Percentiles rank a stretch among this genome's conserved stretches.
These are phyloP conservation scores for Hymenoscyphus repandus DNA, from an alignment of 2,329 filamentous ascomycete genomes.

Conservation along the genomic window DNA sequence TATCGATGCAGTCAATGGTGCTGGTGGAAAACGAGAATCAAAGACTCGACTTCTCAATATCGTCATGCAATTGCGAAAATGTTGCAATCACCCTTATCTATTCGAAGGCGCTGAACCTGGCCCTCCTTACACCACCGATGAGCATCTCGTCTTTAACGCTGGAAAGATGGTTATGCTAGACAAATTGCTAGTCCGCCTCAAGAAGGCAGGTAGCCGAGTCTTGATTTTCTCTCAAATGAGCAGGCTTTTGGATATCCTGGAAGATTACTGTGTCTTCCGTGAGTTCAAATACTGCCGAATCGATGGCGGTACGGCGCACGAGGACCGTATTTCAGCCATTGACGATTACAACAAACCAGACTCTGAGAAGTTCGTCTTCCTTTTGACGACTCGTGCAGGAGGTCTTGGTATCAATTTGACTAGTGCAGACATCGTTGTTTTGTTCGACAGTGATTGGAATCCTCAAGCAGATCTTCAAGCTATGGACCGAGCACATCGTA, in stretches of 20 bases:
- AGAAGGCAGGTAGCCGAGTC: constrained; percentile 86
- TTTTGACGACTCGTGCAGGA: constrained; percentile 91
- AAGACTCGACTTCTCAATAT: constrained; percentile 97
- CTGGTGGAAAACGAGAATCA: constrained; percentile 91
- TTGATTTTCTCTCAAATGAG: constrained; percentile 99
- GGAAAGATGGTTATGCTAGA: constrained; percentile 98
- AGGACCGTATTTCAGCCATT: constrained; percentile 95
- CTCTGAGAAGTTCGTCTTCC: constrained; percentile 94
- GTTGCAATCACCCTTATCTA: constrained; percentile 96
- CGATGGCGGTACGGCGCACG: constrained; percentile 91
- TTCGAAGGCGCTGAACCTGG: constrained; percentile 97
- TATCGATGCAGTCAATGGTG: constrained; percentile 96
- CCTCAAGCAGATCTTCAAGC: constrained; percentile 97
- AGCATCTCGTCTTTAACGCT: constrained; percentile 87
- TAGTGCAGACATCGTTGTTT: constrained; percentile 86
- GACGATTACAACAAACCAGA: constrained; percentile 96
- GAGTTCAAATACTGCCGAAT: constrained; percentile 96
- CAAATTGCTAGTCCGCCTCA: constrained; percentile 78
- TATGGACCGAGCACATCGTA: constrained; percentile 98
- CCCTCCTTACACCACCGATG: constrained; percentile 95
- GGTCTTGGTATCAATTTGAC: constrained; percentile 97
- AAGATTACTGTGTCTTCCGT: constrained; percentile 96
- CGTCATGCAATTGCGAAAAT: constrained; percentile 98
- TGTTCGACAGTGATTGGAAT: constrained; percentile 99
- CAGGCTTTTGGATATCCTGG: constrained; percentile 89